phyloP scores from a whole-genome alignment of 495 filamentous ascomycete species.

The Aspergillus mulundensis region DNA sequence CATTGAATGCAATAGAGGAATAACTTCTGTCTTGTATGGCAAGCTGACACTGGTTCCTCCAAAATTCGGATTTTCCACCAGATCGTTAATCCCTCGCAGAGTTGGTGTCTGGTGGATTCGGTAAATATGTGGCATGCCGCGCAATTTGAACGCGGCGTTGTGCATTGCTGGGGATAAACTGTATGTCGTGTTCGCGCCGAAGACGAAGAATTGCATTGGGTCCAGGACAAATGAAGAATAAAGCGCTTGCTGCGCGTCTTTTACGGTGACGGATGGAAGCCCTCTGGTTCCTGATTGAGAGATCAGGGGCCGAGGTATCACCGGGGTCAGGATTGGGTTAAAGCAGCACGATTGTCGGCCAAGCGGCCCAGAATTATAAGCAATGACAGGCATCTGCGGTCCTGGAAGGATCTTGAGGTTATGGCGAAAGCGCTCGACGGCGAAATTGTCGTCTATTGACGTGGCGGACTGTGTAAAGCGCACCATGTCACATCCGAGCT shows the following conservation, averaged over 20 bases:
- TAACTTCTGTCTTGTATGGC: conserved; percentile 71
- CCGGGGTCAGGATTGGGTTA: conserved; percentile 62
- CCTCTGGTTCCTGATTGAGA: conserved; percentile 21
- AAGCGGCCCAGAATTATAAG: conserved; percentile 65
- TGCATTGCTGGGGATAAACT: conserved; percentile 57
- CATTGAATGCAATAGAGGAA: conserved; percentile 63
- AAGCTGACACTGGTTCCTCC: conserved; percentile 70
- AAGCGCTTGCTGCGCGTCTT: conserved; percentile 39
- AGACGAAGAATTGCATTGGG: conserved; percentile 41
- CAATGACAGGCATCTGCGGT: conserved; percentile 51
- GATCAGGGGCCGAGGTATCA: conserved; percentile 36
- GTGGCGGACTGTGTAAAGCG: conserved; percentile 41
- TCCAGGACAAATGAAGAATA: conserved; percentile 56
- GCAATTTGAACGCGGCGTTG: conserved; percentile 64
- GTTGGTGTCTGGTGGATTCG: conserved; percentile 62
- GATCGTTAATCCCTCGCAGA: conserved; percentile 59
- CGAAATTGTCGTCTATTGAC: conserved; percentile 38
- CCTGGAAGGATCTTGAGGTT: conserved; percentile 27
- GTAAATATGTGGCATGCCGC: conserved; percentile 70
- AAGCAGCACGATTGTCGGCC: conserved; percentile 62
- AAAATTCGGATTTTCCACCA: conserved; percentile 62
- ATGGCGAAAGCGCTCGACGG: conserved; percentile 37
- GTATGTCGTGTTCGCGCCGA: conserved; percentile 42
- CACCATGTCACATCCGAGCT: conserved; percentile 47
- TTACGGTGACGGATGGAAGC: conserved; percentile 38